Conservation (phyloP, 306 rosid species). For the Malus domestica region DNA sequence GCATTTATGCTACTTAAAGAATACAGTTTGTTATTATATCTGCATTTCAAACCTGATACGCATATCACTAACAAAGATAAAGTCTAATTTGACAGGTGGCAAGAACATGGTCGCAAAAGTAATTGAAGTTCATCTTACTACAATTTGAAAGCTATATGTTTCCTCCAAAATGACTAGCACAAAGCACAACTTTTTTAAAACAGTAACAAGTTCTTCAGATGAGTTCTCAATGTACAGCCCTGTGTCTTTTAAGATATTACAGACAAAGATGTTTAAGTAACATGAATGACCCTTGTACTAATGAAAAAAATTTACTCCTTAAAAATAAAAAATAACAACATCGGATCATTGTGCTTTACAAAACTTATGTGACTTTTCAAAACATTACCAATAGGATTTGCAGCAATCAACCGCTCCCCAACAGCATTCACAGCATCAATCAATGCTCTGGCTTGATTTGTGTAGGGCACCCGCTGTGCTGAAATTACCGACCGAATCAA, state of each 20-base stretch:
- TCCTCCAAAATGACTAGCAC: not conserved
- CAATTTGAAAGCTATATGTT: not conserved
- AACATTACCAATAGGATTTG: conserved; percentile 80
- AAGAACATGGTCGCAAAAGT: not conserved
- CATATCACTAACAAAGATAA: not conserved
- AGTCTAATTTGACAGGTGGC: not conserved
- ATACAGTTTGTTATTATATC: not conserved
- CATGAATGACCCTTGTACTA: not conserved
- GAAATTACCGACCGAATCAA: conserved; percentile 82
- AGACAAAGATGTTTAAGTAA: not conserved
- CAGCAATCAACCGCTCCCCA: conserved; percentile 91
- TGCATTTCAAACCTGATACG: not conserved
- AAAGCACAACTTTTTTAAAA: not conserved
- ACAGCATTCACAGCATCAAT: conserved; percentile 76
- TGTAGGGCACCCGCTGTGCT: conserved; percentile 70
- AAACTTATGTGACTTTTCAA: not conserved
- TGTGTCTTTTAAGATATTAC: not conserved
- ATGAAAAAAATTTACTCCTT: not conserved
- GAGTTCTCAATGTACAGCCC: not conserved
- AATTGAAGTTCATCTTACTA: not conserved
- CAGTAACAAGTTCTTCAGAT: not conserved
- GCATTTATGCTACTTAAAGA: not conserved
- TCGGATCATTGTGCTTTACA: not conserved
- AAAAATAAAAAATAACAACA: not conserved
- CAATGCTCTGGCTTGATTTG: conserved; percentile 74